These are phyloP conservation scores for Pilaira anomala DNA, from an alignment of 192 early-diverging fungal species.

Conservation along the genomic window DNA sequence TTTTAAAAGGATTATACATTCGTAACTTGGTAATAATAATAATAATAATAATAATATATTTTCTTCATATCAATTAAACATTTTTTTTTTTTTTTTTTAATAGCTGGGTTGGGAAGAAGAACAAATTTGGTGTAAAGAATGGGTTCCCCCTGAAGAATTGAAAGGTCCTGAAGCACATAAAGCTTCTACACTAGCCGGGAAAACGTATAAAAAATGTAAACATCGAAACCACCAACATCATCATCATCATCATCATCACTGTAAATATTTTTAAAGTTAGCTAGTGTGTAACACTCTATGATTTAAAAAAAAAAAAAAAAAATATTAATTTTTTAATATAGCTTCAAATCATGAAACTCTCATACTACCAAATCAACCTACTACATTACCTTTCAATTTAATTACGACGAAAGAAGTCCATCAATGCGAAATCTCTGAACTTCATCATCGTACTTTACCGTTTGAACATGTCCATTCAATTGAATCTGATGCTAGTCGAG, in stretches of 20 bases:
- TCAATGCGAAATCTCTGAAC: conserved; percentile 26
- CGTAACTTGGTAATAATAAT: conserved; percentile 42
- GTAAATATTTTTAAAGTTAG: no score
- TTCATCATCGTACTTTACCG: conserved; percentile 18
- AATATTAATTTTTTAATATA: background rate
- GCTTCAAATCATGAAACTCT: background rate
- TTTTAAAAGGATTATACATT: conserved; percentile 71
- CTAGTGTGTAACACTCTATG: background rate
- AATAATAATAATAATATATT: background rate
- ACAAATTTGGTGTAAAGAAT: conserved; percentile 21
- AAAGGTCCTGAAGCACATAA: conserved; percentile 33
- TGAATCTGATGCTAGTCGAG: background rate
- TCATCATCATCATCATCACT: conserved; percentile 3
- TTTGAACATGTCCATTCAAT: conserved; percentile 17
- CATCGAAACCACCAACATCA: conserved; percentile 10
- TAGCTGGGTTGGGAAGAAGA: conserved; percentile 31
- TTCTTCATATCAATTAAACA: background rate
- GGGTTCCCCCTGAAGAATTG: conserved; percentile 22
- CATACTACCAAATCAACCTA: background rate
- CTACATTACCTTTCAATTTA: conserved; percentile 3
- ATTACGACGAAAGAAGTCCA: conserved; percentile 6
- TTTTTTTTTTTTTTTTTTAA: background rate
- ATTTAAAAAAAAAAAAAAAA: background rate
- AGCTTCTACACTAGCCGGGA: conserved; percentile 28
- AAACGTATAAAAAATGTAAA: conserved; percentile 25